Evolutionary conservation across 2,329 filamentous ascomycete genomes (phyloP), one percentile per base, ranked within the genome.

Genomic region (Davidsoniella virescens): DNA sequence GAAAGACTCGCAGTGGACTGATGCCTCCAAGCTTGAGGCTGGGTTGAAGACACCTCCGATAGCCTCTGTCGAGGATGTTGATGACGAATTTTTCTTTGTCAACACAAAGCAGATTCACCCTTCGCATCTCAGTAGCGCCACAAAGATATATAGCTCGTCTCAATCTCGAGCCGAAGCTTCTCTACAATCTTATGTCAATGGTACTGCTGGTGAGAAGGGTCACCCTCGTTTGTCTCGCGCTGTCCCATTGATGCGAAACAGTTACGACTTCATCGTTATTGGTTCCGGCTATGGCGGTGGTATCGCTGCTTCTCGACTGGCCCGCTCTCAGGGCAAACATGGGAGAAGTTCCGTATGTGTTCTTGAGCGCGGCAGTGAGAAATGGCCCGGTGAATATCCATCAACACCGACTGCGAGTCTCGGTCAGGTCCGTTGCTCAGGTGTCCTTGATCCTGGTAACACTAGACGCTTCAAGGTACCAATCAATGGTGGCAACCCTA

Each of bases 201-300:
- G 42, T 42, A 46, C 47, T 4, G 47, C 47, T 7, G 51, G 51
- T 10, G 37, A 25, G 42, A 46, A 47, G 16, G 51, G 47, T 5
- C 25, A 43, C 14, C 51, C 51, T 36, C 68, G 75, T 1, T 71
- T 80, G 52, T 75, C 73, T 18, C 71, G 68, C 52, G 70, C 73
- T 0, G 68, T 80, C 10, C 71, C 78, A 58, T 62, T 78, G 23
- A 70, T 82, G 59, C 67, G 71, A 23, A 64, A 65, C 50, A 64
- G 64, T 5, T 84, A 84, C 56, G 80, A 84, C 62, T 73, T 73
- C 38, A 70, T 84, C 9, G 76, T 84, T 26, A 75, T 84, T 52
- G 80, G 80, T 1, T 82, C 78, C 8, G 80, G 80, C 1, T 84
- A 84, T 60, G 80, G 80, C 20, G 79, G 77, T 38, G 75, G 72